A percentile compares a stretch with the other conserved stretches of the same genome.
Evolutionary conservation across 2,329 filamentous ascomycete genomes (phyloP).

Genomic region (Parasarocladium wereldwijsianum): DNA sequence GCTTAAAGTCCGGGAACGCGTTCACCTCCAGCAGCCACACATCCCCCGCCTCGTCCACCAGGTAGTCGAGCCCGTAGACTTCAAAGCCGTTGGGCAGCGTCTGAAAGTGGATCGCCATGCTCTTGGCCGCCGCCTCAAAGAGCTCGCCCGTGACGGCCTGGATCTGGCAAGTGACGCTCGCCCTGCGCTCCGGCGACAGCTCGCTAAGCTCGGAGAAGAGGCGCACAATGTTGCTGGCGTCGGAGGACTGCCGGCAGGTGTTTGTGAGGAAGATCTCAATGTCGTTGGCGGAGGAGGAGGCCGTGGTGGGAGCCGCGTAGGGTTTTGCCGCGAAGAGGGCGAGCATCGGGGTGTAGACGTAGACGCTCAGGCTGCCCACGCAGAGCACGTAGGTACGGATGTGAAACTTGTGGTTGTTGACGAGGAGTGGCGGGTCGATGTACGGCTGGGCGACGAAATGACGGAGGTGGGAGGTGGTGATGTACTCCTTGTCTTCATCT

Average conservation of each 20-base stretch:
- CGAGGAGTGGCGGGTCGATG: conserved; percentile 66
- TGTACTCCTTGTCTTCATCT: conserved; percentile 30
- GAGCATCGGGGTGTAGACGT: conserved; percentile 83
- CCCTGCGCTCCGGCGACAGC: conserved; percentile 36
- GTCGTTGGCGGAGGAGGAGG: conserved; percentile 24
- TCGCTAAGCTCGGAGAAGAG: conserved; percentile 61
- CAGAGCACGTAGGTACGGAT: conserved; percentile 84
- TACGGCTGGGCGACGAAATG: conserved; percentile 96
- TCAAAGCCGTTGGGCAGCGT: conserved; percentile 81
- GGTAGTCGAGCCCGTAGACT: conserved; percentile 79
- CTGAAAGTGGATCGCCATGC: conserved; percentile 85
- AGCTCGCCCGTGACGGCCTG: conserved; percentile 57
- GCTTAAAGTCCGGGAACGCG: conserved; percentile 88
- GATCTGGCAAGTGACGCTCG: conserved; percentile 58
- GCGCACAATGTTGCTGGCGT: conserved; percentile 47
- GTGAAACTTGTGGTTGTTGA: conserved; percentile 77
- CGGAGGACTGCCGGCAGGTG: conserved; percentile 69
- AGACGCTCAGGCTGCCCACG: conserved; percentile 61
- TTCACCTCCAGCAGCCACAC: conserved; percentile 81
- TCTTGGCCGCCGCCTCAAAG: conserved; percentile 74
- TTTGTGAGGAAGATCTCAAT: conserved; percentile 80
- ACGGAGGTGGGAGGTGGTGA: conserved; percentile 79
- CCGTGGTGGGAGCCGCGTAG: conserved; percentile 52
- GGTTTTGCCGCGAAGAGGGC: conserved; percentile 72
- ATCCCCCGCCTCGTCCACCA: conserved; percentile 50